Percentiles rank a stretch among this genome's conserved stretches.
Conservation (phyloP, 2,329 filamentous ascomycete species). For the Fusarium haematococcum region DNA sequence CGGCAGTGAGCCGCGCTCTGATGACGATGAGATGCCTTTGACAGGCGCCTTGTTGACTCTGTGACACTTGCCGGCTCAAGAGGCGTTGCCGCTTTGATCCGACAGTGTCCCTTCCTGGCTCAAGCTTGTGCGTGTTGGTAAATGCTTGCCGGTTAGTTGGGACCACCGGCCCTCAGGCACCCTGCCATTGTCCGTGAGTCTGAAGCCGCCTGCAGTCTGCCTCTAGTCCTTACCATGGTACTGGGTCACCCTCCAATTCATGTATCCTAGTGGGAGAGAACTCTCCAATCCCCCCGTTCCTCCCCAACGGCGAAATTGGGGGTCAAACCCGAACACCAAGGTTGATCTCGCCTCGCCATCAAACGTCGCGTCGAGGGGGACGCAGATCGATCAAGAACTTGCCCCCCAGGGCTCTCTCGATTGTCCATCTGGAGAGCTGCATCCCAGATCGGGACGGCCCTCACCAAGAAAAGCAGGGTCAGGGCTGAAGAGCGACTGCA, state of each 20-base stretch:
- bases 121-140: background rate
- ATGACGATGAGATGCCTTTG: conserved; percentile 1
- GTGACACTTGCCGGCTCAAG: conserved; percentile 5
- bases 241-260: conserved; percentile 31
- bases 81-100: conserved; percentile 26
- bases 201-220: conserved; percentile 30
- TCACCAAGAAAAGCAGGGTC: conserved; percentile 24
- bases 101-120: conserved; percentile 10
- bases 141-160: conserved; percentile 2
- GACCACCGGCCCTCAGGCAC: conserved; percentile 5
- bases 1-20: conserved; percentile 3
- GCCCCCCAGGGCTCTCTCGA: conserved; percentile 15
- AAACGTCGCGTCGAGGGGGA: conserved; percentile 8
- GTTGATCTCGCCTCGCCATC: conserved; percentile 11
- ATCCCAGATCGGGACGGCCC: conserved; percentile 33
- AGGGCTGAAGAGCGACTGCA: conserved; percentile 25
- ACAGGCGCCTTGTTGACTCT: conserved; percentile 11
- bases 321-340: conserved; percentile 7
- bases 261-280: conserved; percentile 11
- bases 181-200: conserved; percentile 21
- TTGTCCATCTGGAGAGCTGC: conserved; percentile 31
- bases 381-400: conserved; percentile 20
- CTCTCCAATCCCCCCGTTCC: conserved; percentile 6
- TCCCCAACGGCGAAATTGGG: conserved; percentile 8
- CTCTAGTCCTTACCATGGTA: conserved; percentile 34